These are phyloP conservation scores for Ballota nigra DNA, from an alignment of 257 asterid species.

Conservation along the genomic window DNA sequence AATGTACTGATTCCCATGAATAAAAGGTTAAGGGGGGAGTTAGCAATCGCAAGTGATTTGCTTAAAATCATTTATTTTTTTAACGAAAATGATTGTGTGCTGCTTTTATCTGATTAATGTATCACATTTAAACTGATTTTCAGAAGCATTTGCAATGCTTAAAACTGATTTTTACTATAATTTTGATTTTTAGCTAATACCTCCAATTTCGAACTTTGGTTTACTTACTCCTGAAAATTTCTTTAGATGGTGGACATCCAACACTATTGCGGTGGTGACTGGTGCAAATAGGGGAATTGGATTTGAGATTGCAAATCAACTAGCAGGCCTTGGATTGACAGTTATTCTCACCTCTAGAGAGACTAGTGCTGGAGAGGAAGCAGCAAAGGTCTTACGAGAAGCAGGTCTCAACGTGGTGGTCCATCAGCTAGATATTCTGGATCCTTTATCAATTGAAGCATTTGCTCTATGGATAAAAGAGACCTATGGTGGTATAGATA, in stretches of 20 bases:
- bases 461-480: constrained; percentile 62
- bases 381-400: constrained; percentile 56
- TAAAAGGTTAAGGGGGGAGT: no score
- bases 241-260: constrained; percentile 85
- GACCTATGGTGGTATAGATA: constrained; percentile 70
- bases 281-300: constrained; percentile 95
- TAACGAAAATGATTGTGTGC: no score
- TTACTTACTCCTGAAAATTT: neutral
- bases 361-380: constrained; percentile 58
- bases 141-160: neutral
- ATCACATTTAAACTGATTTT: neutral
- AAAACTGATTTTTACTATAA: neutral
- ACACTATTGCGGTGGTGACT: constrained; percentile 83
- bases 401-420: constrained; percentile 63
- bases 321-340: constrained; percentile 66
- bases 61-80: no score
- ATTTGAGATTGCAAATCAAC: constrained; percentile 76
- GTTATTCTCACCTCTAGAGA: constrained; percentile 82
- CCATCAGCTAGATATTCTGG: constrained; percentile 70
- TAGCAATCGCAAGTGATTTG: no score
- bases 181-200: neutral
- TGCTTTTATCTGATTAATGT: neutral
- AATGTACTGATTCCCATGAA: neutral
- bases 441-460: constrained; percentile 54
- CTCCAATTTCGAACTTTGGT: neutral